phyloP scores from a whole-genome alignment of 305 asterid species.

The Andrographis paniculata region DNA sequence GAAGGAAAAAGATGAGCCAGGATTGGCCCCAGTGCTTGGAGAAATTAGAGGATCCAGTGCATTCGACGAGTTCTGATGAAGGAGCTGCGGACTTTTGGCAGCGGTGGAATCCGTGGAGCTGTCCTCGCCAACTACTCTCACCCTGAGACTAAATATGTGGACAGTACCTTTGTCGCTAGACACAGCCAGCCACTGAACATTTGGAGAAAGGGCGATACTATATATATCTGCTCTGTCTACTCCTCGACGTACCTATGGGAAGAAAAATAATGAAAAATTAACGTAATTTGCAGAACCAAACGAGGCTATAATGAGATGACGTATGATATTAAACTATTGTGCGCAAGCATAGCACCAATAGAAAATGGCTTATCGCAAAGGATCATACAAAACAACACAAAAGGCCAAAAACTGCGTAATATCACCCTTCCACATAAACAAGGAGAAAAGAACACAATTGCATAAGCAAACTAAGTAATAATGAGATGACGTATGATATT shows the following conservation, averaged over 20 bases:
- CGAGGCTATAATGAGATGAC: too few species aligned
- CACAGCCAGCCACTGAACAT: slow-evolving; percentile 87
- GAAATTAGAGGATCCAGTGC: slow-evolving; percentile 73
- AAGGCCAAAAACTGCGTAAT: too few species aligned
- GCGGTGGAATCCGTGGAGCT: slow-evolving; percentile 35
- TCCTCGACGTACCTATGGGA: slow-evolving; percentile 86
- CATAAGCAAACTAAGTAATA: too few species aligned
- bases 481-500: too few species aligned
- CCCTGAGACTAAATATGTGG: slow-evolving; percentile 86
- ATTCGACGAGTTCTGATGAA: slow-evolving; percentile 51
- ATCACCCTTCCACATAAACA: too few species aligned
- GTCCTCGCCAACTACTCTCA: slow-evolving; percentile 63
- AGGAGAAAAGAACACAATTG: too few species aligned
- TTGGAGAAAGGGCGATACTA: slow-evolving; percentile 74
- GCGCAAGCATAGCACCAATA: too few species aligned
- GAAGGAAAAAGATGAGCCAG: slow-evolving; percentile 84
- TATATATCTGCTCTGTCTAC: slow-evolving; percentile 75
- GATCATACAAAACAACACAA: too few species aligned
- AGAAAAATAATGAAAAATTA: slow-evolving; percentile 22
- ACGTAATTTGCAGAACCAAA: slow-evolving; percentile 1
- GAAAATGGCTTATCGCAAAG: too few species aligned
- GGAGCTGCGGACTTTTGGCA: slow-evolving; percentile 37
- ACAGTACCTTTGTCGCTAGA: slow-evolving; percentile 91
- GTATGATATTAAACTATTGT: too few species aligned
- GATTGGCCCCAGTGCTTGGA: slow-evolving; percentile 63